Conservation (phyloP, 2,329 filamentous ascomycete genomes). For the Stenocarpella maydis region DNA sequence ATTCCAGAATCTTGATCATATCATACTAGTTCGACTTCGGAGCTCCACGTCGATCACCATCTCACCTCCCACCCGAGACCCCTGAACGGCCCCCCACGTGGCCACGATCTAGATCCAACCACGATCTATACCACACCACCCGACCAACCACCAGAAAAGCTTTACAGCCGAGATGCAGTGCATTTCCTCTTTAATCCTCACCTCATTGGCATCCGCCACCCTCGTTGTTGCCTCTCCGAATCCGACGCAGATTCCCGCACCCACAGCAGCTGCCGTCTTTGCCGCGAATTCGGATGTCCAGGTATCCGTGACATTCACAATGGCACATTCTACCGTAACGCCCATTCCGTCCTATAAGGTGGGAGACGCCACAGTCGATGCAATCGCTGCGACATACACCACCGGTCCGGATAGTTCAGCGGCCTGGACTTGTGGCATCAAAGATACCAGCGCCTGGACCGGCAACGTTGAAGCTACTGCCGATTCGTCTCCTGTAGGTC, state of each 20-base stretch:
- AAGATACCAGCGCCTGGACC: too few species aligned
- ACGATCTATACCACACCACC: not conserved
- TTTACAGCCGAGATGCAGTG: slow-evolving; percentile 9
- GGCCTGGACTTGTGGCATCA: too few species aligned
- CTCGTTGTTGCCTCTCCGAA: not conserved
- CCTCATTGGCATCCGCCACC: not conserved
- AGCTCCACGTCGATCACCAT: not conserved
- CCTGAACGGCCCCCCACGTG: not conserved
- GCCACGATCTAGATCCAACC: not conserved
- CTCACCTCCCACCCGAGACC: not conserved
- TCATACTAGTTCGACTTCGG: not conserved
- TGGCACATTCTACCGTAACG: not conserved
- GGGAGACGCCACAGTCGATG: too few species aligned
- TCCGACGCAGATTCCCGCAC: not conserved
- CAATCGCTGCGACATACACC: too few species aligned
- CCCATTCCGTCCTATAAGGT: not conserved
- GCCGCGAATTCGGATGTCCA: not conserved
- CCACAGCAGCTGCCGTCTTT: not conserved
- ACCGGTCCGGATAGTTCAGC: too few species aligned
- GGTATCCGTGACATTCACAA: not conserved
- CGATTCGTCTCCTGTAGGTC: too few species aligned
- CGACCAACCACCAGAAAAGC: not conserved
- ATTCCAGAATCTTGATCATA: not conserved
- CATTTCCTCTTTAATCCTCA: slow-evolving; percentile 2
- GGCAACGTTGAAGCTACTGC: too few species aligned